Evolutionary conservation across 1,139 yeast species (phyloP), one percentile per base, ranked within the genome.

Genomic region (Arxiozyma bovina): DNA sequence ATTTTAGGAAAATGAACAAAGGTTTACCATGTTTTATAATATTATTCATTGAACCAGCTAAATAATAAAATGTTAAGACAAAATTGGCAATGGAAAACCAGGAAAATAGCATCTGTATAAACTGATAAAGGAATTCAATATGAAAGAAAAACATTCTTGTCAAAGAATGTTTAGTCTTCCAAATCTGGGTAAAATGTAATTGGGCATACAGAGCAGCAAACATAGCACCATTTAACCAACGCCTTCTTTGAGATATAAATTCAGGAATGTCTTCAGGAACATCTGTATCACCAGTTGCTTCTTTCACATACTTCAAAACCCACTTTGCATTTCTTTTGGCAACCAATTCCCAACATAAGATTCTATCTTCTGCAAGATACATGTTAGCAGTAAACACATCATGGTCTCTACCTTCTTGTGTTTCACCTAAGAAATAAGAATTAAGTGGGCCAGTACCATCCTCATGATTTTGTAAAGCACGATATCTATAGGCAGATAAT

Each of bases 141-240:
- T 87, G 93, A 55, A 93, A 76, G 72, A 86, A 83, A 59, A 87
- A 69, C 68, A 91, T 90, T 68, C 99, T 79, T 9, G 81, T 69
- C 22, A 74, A 62, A 1, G 96, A 85, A 70, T 93, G 99, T 63
- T 83, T 93, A 0, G 99, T 91, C 52, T 74, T 68, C 96, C 96
- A 91, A 50, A 93, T 83, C 64, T 84, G 87, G 56, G 77, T 77
- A 68, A 85, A 85, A 67, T 90, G 90, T 23, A 87, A 70, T 66
- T 87, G 88, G 0, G 97, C 84, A 67, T 86, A 93, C 56, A 93
- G 74, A 0, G 98, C 98, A 1, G 99, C 98, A 73, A 93, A 93
- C 66, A 91, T 82, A 0, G 99, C 96, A 73, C 99, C 99, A 70
- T 93, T 93, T 54, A 93, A 81, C 99, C 99, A 93, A 74, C 99